These are phyloP conservation scores for Boletus speciosus DNA, from an alignment of 768 basidiomycete genomes.

Conservation along the genomic window DNA sequence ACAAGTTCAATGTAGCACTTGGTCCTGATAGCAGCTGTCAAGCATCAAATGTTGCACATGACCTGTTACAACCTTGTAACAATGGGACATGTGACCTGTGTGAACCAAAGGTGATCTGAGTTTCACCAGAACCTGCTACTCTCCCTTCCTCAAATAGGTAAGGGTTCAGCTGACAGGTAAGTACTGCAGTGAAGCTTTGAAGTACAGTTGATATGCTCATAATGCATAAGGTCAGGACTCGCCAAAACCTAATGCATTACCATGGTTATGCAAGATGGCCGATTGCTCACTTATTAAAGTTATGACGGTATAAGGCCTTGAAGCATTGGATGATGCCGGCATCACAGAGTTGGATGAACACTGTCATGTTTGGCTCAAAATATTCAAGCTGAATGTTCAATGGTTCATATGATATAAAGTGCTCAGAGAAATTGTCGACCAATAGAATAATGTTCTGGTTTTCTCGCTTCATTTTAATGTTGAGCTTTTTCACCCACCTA, in stretches of 20 bases:
- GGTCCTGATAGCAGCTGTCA: too few relatives aligned
- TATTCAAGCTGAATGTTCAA: not conserved
- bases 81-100: too few relatives aligned
- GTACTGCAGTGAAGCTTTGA: not conserved
- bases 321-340: not conserved
- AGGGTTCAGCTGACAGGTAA: too few relatives aligned
- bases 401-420: not conserved
- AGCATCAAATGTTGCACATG: too few relatives aligned
- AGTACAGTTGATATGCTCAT: not conserved
- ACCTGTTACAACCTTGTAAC: too few relatives aligned
- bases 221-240: not conserved
- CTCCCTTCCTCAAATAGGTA: too few relatives aligned
- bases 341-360: not conserved
- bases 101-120: too few relatives aligned
- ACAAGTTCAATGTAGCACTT: too few relatives aligned
- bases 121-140: too few relatives aligned
- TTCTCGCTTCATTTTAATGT: too few relatives aligned
- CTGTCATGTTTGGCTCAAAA: not conserved
- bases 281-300: not conserved
- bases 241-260: not conserved
- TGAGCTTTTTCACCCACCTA: too few relatives aligned
- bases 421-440: not conserved
- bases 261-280: not conserved
- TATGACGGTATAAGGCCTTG: not conserved
- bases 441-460: too few relatives aligned